Conservation (phyloP, 306 rosid species). For the Acacia confusa region DNA sequence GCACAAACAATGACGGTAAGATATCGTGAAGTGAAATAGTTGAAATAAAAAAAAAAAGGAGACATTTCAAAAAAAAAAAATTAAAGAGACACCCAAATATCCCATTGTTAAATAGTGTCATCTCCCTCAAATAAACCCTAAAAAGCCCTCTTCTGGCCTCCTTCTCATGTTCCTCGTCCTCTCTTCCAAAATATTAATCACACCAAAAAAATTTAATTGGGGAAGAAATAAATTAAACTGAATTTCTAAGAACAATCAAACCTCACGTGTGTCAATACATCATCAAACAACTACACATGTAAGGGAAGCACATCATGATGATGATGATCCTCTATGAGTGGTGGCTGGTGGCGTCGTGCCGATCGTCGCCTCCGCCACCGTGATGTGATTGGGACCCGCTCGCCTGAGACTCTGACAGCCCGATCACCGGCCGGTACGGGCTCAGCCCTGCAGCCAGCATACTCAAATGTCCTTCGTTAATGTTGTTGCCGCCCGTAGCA, state of each 20-base stretch:
- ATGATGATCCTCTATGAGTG: conserved; percentile 44
- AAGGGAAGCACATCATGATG: conserved; percentile 34
- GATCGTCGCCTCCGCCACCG: conserved; percentile 48
- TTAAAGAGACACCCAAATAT: conserved; percentile 33
- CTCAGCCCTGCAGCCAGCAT: conserved; percentile 74
- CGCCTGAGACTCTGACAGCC: conserved; percentile 56
- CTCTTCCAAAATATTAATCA: conserved; percentile 53
- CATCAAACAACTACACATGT: conserved; percentile 66
- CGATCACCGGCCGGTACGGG: conserved; percentile 58
- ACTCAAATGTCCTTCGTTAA: conserved; percentile 62
- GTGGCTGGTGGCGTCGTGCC: conserved; percentile 64
- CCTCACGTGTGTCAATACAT: conserved; percentile 75
- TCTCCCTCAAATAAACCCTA: conserved; percentile 70
- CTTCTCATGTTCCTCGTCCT: conserved; percentile 24
- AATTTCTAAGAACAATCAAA: conserved; percentile 61
- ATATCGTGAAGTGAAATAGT: conserved; percentile 53
- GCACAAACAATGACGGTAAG: conserved; percentile 69
- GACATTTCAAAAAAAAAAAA: conserved; percentile 12
- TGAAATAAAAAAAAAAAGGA: conserved; percentile 15
- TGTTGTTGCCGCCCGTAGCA: conserved; percentile 27
- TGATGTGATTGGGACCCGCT: conserved; percentile 80
- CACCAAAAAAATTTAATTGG: conserved; percentile 47
- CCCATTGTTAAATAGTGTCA: conserved; percentile 52
- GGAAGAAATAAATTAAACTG: conserved; percentile 40
- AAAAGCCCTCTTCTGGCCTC: conserved; percentile 12